phyloP scores from a whole-genome alignment of 2,329 filamentous ascomycete species.

The Colletotrichum cuscutae region DNA sequence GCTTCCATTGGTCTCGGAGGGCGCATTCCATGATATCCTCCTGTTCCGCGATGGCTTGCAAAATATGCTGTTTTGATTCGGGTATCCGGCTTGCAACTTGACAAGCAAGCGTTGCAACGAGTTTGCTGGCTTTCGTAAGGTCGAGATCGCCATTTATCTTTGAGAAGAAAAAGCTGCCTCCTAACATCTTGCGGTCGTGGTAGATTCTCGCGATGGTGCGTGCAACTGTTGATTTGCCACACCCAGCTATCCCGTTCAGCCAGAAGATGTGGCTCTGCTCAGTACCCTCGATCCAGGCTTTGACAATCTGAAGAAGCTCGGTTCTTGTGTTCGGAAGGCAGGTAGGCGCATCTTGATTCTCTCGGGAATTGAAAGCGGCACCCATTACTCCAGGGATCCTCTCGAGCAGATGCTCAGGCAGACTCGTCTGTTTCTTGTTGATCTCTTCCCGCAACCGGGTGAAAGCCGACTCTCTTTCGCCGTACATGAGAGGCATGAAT shows the following conservation, averaged over 20 bases:
- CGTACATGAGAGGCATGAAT: constrained; percentile 35
- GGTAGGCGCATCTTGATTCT: constrained; percentile 43
- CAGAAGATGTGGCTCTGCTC: constrained; percentile 44
- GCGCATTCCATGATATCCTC: constrained; percentile 41
- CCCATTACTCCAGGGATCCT: neutral
- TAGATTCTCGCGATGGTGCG: constrained; percentile 42
- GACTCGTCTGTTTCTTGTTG: neutral
- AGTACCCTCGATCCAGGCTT: constrained; percentile 39
- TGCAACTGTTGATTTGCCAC: constrained; percentile 52
- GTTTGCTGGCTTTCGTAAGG: constrained; percentile 44
- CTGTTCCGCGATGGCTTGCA: constrained; percentile 43
- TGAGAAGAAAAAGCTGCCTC: constrained; percentile 57
- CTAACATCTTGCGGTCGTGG: constrained; percentile 35
- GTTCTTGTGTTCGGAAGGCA: constrained; percentile 45
- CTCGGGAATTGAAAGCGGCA: constrained; percentile 45
- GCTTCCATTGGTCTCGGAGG: constrained; percentile 50
- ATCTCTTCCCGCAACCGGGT: constrained; percentile 32
- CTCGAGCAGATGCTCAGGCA: constrained; percentile 13
- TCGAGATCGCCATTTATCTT: constrained; percentile 47
- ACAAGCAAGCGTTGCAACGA: constrained; percentile 52
- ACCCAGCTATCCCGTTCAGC: constrained; percentile 52
- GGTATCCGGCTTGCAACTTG: constrained; percentile 43
- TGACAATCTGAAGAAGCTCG: constrained; percentile 43
- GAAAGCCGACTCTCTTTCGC: constrained; percentile 33
- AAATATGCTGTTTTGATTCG: constrained; percentile 39